Conservation (phyloP, 2,329 filamentous ascomycete genomes). For the Daldinia sp. region DNA sequence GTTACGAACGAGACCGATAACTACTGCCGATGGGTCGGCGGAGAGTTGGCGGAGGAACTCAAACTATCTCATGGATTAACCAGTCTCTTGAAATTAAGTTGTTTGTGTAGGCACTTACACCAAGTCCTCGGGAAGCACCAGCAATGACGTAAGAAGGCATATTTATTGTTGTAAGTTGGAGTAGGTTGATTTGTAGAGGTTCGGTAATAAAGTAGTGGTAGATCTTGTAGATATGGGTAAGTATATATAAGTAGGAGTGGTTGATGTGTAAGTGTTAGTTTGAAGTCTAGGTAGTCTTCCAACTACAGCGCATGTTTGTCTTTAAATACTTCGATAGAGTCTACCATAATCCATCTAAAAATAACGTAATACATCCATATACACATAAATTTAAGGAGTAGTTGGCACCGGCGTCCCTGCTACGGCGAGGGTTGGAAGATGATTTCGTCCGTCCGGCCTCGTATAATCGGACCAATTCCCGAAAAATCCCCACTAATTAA, state of each 20-base stretch:
- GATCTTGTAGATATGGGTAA: too few relatives aligned
- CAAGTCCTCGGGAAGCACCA: conserved; percentile 26
- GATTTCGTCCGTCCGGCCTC: neutral
- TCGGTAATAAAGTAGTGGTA: neutral
- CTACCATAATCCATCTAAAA: neutral
- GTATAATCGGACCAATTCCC: neutral
- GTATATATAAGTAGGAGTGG: too few relatives aligned
- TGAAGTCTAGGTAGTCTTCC: neutral
- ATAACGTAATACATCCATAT: neutral
- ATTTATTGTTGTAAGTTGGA: neutral
- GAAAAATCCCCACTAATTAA: neutral
- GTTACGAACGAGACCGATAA: conserved; percentile 59
- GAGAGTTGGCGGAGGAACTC: conserved; percentile 59
- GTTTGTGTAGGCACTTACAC: conserved; percentile 2
- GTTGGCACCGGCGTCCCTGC: neutral
- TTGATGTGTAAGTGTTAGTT: neutral
- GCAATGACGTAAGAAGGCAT: conserved; percentile 32
- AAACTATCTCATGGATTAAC: conserved; percentile 49
- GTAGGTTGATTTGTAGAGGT: neutral
- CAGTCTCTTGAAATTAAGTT: neutral
- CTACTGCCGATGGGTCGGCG: conserved; percentile 51
- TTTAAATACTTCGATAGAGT: neutral
- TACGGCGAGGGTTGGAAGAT: neutral
- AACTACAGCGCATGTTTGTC: neutral
- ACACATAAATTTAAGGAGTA: too few relatives aligned